Conservation (phyloP, 805 yeast species). For the Zygosaccharomyces lentus region DNA sequence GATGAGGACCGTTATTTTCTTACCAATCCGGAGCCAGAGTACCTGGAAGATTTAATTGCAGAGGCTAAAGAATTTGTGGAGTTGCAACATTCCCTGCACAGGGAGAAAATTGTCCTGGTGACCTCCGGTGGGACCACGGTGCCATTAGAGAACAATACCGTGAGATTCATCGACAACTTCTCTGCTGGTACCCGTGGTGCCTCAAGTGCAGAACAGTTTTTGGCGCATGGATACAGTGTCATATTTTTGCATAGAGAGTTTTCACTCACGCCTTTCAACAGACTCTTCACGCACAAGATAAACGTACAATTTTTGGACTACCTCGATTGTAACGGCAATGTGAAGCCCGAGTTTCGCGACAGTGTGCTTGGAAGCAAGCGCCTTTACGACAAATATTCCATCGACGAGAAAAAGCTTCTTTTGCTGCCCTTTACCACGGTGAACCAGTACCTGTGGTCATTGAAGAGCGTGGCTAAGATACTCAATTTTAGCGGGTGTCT, state of each 20-base stretch:
- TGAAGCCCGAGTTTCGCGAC: constrained; percentile 55
- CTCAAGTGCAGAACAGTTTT: constrained; percentile 85
- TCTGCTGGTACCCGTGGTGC: constrained; percentile 99
- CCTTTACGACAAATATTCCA: constrained; percentile 31
- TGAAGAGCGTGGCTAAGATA: constrained; percentile 59
- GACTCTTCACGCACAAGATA: constrained; percentile 81
- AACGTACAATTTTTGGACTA: constrained; percentile 77
- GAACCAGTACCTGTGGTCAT: constrained; percentile 84
- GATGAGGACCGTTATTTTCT: constrained; percentile 78
- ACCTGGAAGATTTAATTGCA: constrained; percentile 56
- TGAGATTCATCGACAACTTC: constrained; percentile 92
- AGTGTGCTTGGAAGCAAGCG: constrained; percentile 59
- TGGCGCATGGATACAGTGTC: constrained; percentile 85
- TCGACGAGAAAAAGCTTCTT: constrained; percentile 37
- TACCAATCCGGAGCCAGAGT: constrained; percentile 67
- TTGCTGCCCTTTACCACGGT: constrained; percentile 90
- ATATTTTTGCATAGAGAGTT: constrained; percentile 90
- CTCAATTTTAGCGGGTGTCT: constrained; percentile 60
- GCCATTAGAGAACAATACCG: constrained; percentile 95
- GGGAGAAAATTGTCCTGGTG: constrained; percentile 65
- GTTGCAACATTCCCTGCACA: constrained; percentile 42
- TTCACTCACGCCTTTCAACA: constrained; percentile 85
- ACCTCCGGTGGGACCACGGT: constrained; percentile 98
- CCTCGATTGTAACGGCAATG: constrained; percentile 56
- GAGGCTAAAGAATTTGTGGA: constrained; percentile 60